Conservation (phyloP, 2,329 filamentous ascomycete species). For the Cryphonectria japonica region DNA sequence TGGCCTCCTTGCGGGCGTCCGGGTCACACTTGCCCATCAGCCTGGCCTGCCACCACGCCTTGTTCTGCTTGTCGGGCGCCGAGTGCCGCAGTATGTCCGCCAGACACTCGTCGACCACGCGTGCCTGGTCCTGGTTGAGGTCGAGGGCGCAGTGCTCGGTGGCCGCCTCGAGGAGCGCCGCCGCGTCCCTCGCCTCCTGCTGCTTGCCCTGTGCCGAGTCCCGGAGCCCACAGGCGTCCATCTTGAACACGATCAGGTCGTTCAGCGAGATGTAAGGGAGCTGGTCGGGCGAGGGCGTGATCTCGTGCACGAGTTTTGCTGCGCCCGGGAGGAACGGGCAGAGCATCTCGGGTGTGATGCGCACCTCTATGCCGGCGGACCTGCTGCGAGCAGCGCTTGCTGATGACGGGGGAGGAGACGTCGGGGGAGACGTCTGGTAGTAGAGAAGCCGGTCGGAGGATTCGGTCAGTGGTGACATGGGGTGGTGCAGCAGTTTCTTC, state of each 20-base stretch:
- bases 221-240: conserved; percentile 27
- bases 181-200: conserved; percentile 25
- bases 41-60: conserved; percentile 29
- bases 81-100: conserved; percentile 26
- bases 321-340: conserved; percentile 28
- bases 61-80: conserved; percentile 23
- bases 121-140: conserved; percentile 25
- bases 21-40: conserved; percentile 27
- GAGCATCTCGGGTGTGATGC: conserved; percentile 30
- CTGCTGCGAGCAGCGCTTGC: neutral
- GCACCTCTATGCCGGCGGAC: conserved; percentile 23
- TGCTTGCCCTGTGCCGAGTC: conserved; percentile 28
- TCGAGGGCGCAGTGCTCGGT: conserved; percentile 28
- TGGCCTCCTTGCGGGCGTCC: conserved; percentile 25
- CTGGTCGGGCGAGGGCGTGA: conserved; percentile 14
- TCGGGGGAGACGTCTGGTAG: conserved; percentile 26
- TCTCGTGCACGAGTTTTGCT: conserved; percentile 23
- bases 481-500: conserved; percentile 29
- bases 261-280: conserved; percentile 27
- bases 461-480: conserved; percentile 26
- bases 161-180: conserved; percentile 25
- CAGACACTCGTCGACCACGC: conserved; percentile 26
- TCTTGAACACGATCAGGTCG: conserved; percentile 29
- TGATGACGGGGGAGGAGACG: conserved; percentile 14
- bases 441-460: conserved; percentile 24